Percentiles rank a stretch among this genome's conserved stretches.
Conservation (phyloP, 306 rosid genomes). For the Carpinus fangiana region DNA sequence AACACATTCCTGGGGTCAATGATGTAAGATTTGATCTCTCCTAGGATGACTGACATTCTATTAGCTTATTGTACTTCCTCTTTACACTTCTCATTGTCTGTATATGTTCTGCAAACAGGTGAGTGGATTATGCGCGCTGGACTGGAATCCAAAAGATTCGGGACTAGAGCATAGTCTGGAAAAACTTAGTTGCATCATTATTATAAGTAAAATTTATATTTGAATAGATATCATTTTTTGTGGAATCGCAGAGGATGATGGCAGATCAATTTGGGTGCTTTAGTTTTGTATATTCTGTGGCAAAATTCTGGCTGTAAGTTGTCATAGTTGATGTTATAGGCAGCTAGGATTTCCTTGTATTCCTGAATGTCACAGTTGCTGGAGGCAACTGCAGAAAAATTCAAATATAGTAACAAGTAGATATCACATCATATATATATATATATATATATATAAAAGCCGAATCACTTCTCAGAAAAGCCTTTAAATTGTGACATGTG, state of each 20-base stretch:
- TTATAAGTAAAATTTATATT: not conserved
- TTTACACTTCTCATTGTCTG: slow-evolving; percentile 7
- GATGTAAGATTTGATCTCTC: slow-evolving; percentile 29
- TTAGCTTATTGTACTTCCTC: not conserved
- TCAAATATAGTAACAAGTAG: too few species aligned
- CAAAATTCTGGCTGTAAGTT: not conserved
- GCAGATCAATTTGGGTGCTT: not conserved
- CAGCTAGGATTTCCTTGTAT: not conserved
- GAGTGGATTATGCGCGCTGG: slow-evolving; percentile 92
- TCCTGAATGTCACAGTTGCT: not conserved
- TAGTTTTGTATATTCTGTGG: not conserved
- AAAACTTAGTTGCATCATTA: not conserved
- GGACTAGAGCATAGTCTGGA: slow-evolving; percentile 27
- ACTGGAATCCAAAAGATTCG: slow-evolving; percentile 68
- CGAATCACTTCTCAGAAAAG: too few species aligned
- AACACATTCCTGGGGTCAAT: slow-evolving; percentile 59
- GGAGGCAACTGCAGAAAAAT: too few species aligned
- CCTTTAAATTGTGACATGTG: too few species aligned
- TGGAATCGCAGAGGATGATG: not conserved
- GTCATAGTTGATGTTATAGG: not conserved
- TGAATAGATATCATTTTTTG: not conserved
- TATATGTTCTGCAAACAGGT: slow-evolving; percentile 45
- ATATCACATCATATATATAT: too few species aligned
- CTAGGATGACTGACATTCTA: not conserved
- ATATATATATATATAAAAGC: too few species aligned